Evolutionary conservation across 2,329 filamentous ascomycete species (phyloP).

Genomic region (Trichoderma sp.): DNA sequence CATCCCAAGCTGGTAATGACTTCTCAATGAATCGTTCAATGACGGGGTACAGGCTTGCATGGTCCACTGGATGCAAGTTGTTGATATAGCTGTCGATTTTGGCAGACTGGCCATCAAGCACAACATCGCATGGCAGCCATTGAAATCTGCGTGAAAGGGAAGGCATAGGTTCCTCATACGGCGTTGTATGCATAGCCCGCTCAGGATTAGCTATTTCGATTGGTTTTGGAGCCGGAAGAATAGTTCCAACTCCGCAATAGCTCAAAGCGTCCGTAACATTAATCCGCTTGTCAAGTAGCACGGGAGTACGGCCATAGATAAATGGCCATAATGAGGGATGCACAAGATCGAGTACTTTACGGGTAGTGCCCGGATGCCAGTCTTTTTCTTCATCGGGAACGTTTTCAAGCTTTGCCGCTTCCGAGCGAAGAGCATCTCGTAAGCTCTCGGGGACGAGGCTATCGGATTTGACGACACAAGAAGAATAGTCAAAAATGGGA

Average conservation of each 20-base stretch:
- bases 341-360: slow-evolving; percentile 63
- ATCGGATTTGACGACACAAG: slow-evolving; percentile 44
- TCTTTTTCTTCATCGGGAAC: slow-evolving; percentile 56
- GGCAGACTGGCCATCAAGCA: slow-evolving; percentile 43
- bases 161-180: background rate
- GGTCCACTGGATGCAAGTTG: slow-evolving; percentile 52
- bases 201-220: background rate
- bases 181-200: background rate
- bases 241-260: slow-evolving; percentile 41
- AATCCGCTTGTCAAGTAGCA: slow-evolving; percentile 37
- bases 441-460: slow-evolving; percentile 35
- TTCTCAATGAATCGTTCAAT: slow-evolving; percentile 22
- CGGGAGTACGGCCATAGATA: slow-evolving; percentile 53
- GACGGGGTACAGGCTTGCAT: slow-evolving; percentile 9
- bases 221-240: slow-evolving; percentile 33
- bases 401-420: slow-evolving; percentile 54
- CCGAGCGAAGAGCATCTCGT: slow-evolving; percentile 45
- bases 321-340: slow-evolving; percentile 68
- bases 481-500: slow-evolving; percentile 41
- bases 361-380: slow-evolving; percentile 63
- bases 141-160: slow-evolving; percentile 43
- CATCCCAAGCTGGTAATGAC: slow-evolving; percentile 20
- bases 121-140: slow-evolving; percentile 56
- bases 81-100: slow-evolving; percentile 58
- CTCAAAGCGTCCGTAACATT: slow-evolving; percentile 46